Evolutionary conservation across 2,329 filamentous ascomycete genomes (phyloP).

Genomic region (Pseudovirgaria hyperparasitica): DNA sequence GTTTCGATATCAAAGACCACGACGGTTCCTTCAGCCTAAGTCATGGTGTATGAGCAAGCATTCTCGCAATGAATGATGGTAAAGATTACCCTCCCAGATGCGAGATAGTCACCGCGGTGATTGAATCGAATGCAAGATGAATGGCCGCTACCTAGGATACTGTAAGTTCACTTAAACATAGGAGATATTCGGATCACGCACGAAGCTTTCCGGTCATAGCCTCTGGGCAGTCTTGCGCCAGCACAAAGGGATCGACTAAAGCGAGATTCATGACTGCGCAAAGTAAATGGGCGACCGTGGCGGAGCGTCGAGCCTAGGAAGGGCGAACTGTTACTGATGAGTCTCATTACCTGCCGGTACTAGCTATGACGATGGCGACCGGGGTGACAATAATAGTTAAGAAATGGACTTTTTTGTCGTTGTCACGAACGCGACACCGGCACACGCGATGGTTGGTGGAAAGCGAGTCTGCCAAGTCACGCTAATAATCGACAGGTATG

Average conservation of each 20-base stretch:
- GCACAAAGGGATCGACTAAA: slow-evolving; percentile 57
- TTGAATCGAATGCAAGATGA: slow-evolving; percentile 72
- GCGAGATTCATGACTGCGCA: slow-evolving; percentile 51
- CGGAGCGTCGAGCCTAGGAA: too few species aligned
- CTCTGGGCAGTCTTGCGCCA: slow-evolving; percentile 78
- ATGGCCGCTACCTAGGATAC: slow-evolving; percentile 42
- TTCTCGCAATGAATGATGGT: slow-evolving; percentile 7
- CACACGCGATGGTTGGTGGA: too few species aligned
- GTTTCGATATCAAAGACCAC: slow-evolving; percentile 97
- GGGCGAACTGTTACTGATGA: too few species aligned
- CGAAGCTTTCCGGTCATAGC: slow-evolving; percentile 79
- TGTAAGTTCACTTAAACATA: slow-evolving; percentile 8
- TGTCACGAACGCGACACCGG: too few species aligned
- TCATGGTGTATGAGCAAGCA: neutral
- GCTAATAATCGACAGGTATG: too few species aligned
- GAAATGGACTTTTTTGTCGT: too few species aligned
- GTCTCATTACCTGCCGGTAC: too few species aligned
- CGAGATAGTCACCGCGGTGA: slow-evolving; percentile 84
- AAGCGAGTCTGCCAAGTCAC: too few species aligned
- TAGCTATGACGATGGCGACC: too few species aligned
- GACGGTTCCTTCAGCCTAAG: slow-evolving; percentile 69
- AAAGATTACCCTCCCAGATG: slow-evolving; percentile 64
- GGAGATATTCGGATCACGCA: slow-evolving; percentile 22
- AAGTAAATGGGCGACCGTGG: neutral
- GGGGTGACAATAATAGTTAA: too few species aligned